phyloP scores from a whole-genome alignment of 148 eudicot species.

The Camellia granthamiana region DNA sequence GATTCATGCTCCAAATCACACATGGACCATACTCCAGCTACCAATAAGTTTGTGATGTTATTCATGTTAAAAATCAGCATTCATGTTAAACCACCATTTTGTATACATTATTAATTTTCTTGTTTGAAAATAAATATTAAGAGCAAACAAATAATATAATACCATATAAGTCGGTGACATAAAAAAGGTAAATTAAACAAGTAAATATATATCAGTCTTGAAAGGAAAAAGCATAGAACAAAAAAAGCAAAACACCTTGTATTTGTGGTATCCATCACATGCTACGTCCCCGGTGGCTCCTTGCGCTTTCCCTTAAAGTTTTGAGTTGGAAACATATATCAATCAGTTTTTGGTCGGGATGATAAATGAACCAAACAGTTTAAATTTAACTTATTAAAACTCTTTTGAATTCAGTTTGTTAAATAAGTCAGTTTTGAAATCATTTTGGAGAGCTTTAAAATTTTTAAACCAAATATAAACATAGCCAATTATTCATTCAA shows the following conservation, averaged over 20 bases:
- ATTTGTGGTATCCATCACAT: conserved; percentile 61
- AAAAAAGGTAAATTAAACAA: not conserved
- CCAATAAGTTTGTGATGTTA: not conserved
- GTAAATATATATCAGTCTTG: not conserved
- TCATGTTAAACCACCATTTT: too few relatives aligned
- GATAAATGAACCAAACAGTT: too few relatives aligned
- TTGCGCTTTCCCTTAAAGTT: conserved; percentile 21
- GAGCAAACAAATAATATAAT: too few relatives aligned
- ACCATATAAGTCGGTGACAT: too few relatives aligned
- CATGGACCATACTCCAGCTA: not conserved
- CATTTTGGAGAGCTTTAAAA: too few relatives aligned
- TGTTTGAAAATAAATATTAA: too few relatives aligned
- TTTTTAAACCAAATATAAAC: too few relatives aligned
- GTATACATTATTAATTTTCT: too few relatives aligned
- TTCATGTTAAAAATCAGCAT: not conserved
- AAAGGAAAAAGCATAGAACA: not conserved
- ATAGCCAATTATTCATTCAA: too few relatives aligned
- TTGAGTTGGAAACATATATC: not conserved
- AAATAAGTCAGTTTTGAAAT: too few relatives aligned
- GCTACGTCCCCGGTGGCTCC: conserved; percentile 50
- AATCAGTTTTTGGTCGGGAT: not conserved
- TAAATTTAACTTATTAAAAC: too few relatives aligned
- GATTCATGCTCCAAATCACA: not conserved
- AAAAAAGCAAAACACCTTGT: conserved; percentile 38
- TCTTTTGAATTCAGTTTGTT: too few relatives aligned